These are phyloP conservation scores for Pyrenula massariospora DNA, from an alignment of 495 filamentous ascomycete species.

Conservation along the genomic window DNA sequence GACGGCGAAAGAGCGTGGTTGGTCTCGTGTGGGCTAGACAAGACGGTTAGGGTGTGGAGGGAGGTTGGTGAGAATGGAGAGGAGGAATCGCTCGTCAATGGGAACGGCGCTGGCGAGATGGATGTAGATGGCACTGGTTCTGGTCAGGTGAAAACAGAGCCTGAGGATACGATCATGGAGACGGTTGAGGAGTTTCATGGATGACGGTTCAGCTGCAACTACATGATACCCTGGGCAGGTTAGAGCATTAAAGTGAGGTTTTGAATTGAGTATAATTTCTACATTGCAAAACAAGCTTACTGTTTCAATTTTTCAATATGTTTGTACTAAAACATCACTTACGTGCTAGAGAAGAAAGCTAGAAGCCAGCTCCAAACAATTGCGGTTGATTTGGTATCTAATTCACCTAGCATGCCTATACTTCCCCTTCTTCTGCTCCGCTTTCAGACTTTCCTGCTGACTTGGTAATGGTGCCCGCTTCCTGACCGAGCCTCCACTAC, in stretches of 20 bases:
- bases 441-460: conserved; percentile 68
- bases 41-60: conserved; percentile 53
- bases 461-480: conserved; percentile 62
- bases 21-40: conserved; percentile 54
- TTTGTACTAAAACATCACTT: no score
- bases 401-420: conserved; percentile 43
- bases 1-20: conserved; percentile 25
- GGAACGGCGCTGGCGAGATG: neutral
- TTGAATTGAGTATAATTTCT: no score
- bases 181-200: neutral
- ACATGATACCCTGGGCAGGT: neutral
- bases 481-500: conserved; percentile 18
- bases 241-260: neutral
- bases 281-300: no score
- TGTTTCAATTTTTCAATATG: no score
- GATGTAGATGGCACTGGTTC: neutral
- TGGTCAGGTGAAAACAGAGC: neutral
- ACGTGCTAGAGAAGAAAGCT: no score
- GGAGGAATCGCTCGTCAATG: conserved; percentile 1
- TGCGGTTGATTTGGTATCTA: no score
- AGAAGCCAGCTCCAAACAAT: no score
- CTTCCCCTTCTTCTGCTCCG: conserved; percentile 58
- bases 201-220: neutral
- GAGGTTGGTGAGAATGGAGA: conserved; percentile 18
- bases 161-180: neutral